Evolutionary conservation across 352 stramenopile species (phyloP).

Genomic region (Pythium biforme): DNA sequence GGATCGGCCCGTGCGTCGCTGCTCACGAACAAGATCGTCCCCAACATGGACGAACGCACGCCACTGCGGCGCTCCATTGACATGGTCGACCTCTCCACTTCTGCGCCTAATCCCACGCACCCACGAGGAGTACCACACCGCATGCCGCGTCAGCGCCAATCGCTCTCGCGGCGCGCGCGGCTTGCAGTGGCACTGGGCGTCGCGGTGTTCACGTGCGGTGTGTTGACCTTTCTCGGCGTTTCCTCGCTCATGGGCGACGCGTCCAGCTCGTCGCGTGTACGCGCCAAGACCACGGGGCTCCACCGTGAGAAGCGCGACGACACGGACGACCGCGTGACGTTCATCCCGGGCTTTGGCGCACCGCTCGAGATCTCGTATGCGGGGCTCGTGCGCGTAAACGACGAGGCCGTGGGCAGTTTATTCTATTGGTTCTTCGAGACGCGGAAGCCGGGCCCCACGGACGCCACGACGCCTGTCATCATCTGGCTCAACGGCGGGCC

Average conservation of each 20-base stretch:
- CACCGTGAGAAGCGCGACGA: not conserved
- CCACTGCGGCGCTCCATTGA: conserved; percentile 37
- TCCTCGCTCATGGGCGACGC: not conserved
- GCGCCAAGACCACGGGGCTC: not conserved
- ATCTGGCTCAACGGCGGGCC: conserved; percentile 83
- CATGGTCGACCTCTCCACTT: conserved; percentile 19
- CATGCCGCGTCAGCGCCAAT: not conserved
- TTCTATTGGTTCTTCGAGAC: conserved; percentile 90
- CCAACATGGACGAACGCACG: conserved; percentile 45
- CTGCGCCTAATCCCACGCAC: no score
- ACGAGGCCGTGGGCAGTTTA: conserved; percentile 47
- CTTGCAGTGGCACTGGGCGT: conserved; percentile 3
- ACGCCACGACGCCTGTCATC: conserved; percentile 57
- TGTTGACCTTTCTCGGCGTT: conserved; percentile 2
- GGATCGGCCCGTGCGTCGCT: no score
- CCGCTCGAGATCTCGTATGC: conserved; percentile 78
- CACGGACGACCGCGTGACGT: conserved; percentile 45
- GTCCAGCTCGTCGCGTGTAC: not conserved
- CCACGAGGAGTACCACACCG: no score
- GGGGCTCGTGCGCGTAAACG: conserved; percentile 64
- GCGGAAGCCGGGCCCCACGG: conserved; percentile 19
- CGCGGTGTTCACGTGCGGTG: conserved; percentile 1
- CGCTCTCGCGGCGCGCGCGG: conserved; percentile 9
- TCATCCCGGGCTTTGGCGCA: conserved; percentile 65
- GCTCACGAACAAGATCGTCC: not conserved